A percentile compares a stretch with the other conserved stretches of the same genome.
These are phyloP conservation scores for Syzygium oleosum DNA, from an alignment of 345 rosid species.

Conservation along the genomic window DNA sequence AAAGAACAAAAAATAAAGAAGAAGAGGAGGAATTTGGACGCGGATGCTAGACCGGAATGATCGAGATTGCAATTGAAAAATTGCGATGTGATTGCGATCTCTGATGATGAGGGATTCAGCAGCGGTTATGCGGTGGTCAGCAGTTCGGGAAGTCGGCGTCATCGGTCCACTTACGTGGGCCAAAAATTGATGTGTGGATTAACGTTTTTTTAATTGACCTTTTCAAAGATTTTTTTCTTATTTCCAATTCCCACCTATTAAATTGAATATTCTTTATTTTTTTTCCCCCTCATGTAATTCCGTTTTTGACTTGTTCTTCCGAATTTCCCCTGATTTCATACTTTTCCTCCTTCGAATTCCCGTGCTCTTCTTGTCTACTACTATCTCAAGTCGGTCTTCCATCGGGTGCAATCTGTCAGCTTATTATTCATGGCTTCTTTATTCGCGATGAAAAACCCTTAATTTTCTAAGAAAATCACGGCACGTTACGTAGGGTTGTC, in stretches of 20 bases:
- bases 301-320: neutral
- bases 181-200: neutral
- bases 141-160: neutral
- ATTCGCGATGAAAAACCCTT: neutral
- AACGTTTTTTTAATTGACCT: neutral
- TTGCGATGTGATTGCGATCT: too few species aligned
- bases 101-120: neutral
- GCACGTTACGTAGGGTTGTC: too few species aligned
- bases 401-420: neutral
- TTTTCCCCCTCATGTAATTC: neutral
- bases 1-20: neutral
- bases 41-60: neutral
- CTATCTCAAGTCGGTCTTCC: neutral
- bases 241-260: neutral
- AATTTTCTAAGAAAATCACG: neutral
- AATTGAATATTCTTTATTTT: neutral
- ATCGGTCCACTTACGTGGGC: neutral
- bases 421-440: neutral
- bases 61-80: neutral
- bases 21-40: neutral
- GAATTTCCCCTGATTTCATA: neutral
- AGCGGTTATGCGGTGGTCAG: neutral
- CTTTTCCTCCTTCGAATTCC: neutral
- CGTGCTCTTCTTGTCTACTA: neutral
- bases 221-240: neutral